phyloP scores from a whole-genome alignment of 163 green algal genomes.

The Prototheca stagnorum region DNA sequence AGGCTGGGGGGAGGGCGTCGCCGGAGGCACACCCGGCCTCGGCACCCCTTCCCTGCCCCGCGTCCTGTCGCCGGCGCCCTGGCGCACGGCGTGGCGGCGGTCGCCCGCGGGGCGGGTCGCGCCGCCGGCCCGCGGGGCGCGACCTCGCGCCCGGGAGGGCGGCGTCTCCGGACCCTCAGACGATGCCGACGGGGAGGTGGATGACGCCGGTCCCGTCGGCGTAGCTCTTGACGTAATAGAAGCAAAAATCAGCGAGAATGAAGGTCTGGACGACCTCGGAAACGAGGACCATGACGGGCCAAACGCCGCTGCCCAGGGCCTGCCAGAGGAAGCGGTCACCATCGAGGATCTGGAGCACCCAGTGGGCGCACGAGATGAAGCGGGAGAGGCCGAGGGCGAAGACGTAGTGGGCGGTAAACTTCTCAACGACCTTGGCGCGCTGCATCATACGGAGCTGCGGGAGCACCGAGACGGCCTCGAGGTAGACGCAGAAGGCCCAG shows the following conservation, averaged over 20 bases:
- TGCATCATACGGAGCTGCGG: constrained; percentile 98
- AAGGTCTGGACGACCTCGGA: constrained; percentile 95
- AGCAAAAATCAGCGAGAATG: constrained; percentile 98
- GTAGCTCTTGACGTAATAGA: constrained; percentile 94
- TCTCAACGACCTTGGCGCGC: constrained; percentile 92
- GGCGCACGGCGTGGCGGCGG: not conserved
- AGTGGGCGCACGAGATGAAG: constrained; percentile 96
- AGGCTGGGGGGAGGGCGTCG: no score
- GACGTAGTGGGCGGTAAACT: constrained; percentile 96
- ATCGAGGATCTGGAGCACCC: constrained; percentile 77
- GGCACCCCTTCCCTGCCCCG: no score
- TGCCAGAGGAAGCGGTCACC: constrained; percentile 74
- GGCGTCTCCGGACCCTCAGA: constrained; percentile 23
- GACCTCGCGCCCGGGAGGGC: no score
- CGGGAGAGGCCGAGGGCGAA: constrained; percentile 86
- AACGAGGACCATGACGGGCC: constrained; percentile 90
- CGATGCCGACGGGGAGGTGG: constrained; percentile 71
- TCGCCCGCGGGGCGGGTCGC: not conserved
- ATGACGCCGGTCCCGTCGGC: constrained; percentile 74
- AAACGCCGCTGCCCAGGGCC: constrained; percentile 74
- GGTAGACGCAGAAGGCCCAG: constrained; percentile 94
- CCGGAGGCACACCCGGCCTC: no score
- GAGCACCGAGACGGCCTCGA: constrained; percentile 86
- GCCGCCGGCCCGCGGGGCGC: no score
- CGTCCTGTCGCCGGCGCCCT: not conserved